A percentile compares a stretch with the other conserved stretches of the same genome.
phyloP scores from a whole-genome alignment of 225 moss, liverwort and hornwort species.

The Ulota crispa region DNA sequence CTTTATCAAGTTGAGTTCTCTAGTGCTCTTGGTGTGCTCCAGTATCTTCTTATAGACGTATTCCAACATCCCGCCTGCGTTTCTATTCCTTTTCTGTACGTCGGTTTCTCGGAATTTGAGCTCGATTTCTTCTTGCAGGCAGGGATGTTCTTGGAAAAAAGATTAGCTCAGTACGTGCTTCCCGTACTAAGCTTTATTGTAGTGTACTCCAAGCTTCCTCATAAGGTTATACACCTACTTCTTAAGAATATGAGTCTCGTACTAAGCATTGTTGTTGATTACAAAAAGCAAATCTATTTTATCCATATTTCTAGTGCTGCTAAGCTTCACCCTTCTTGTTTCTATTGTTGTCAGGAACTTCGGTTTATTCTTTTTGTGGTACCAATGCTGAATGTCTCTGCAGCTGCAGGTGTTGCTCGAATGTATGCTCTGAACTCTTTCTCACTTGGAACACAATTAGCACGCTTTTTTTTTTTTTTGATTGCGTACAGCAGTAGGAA shows the following conservation, averaged over 20 bases:
- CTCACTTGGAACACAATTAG: background rate
- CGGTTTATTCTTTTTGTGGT: conserved; percentile 87
- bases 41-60: background rate
- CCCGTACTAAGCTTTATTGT: conserved; percentile 75
- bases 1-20: conserved; percentile 10
- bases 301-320: background rate
- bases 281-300: conserved; percentile 10
- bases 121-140: conserved; percentile 45
- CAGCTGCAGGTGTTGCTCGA: conserved; percentile 75
- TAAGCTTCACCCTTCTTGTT: conserved; percentile 19
- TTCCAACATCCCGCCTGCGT: background rate
- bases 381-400: conserved; percentile 87
- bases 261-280: background rate
- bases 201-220: conserved; percentile 94
- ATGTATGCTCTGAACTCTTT: conserved; percentile 56
- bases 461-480: conserved; percentile 6
- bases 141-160: conserved; percentile 75
- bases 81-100: background rate
- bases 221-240: conserved; percentile 60
- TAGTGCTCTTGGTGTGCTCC: conserved; percentile 3
- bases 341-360: conserved; percentile 62
- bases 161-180: conserved; percentile 69
- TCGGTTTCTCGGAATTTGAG: background rate
- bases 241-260: background rate
- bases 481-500: conserved; percentile 11